phyloP scores from a whole-genome alignment of 202 grass and related monocot species.

The Eragrostis tef region DNA sequence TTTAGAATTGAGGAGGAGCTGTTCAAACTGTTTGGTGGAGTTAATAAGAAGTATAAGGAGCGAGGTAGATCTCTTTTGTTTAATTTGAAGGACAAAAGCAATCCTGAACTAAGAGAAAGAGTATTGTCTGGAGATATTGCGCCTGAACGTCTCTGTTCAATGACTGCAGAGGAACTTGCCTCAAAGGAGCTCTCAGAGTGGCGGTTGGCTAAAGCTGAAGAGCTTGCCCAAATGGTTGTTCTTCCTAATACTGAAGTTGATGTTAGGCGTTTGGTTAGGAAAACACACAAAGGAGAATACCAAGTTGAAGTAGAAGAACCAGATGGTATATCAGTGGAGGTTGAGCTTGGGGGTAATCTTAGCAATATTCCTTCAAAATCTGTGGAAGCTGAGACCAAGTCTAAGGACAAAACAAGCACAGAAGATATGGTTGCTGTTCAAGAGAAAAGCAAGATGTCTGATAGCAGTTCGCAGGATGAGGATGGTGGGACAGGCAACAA shows the following conservation, averaged over 20 bases:
- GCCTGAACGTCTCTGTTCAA: conserved; percentile 82
- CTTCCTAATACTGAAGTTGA: conserved; percentile 79
- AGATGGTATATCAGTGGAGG: conserved; percentile 68
- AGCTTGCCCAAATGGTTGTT: conserved; percentile 83
- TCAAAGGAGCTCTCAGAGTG: conserved; percentile 91
- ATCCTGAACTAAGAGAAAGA: conserved; percentile 81
- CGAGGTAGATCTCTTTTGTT: conserved; percentile 92
- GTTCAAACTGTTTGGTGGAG: conserved; percentile 84
- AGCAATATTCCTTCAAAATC: conserved; percentile 54
- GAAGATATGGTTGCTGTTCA: conserved; percentile 49
- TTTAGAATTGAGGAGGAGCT: conserved; percentile 88
- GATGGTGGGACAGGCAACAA: conserved; percentile 51
- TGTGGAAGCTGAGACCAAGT: conserved; percentile 52
- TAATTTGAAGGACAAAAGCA: conserved; percentile 93
- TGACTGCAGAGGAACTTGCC: conserved; percentile 91
- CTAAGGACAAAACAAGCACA: conserved; percentile 43
- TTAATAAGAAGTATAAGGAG: conserved; percentile 99
- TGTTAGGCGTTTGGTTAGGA: conserved; percentile 79
- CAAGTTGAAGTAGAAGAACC: conserved; percentile 87
- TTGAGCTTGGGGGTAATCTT: conserved; percentile 72
- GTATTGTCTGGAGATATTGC: conserved; percentile 88
- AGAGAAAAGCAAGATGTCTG: conserved; percentile 60
- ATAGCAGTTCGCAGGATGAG: conserved; percentile 47
- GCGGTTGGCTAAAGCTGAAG: conserved; percentile 93
- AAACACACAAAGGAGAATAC: conserved; percentile 98